Conservation (phyloP, 2,329 filamentous ascomycete species). For the Ophiostoma piceae region DNA sequence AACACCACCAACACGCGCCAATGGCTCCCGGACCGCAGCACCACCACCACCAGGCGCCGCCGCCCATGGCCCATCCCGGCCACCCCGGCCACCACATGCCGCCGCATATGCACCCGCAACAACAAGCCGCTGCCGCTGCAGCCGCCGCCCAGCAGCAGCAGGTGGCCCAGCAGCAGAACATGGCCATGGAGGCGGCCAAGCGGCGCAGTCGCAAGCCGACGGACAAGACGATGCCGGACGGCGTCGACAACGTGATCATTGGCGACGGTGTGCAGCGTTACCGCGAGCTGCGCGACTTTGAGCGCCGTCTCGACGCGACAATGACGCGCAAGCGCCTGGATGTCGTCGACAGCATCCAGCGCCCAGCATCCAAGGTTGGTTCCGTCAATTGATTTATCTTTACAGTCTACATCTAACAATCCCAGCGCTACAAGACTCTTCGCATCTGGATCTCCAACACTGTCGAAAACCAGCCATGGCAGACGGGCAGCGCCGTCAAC, state of each 20-base stretch:
- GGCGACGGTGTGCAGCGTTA: slow-evolving; percentile 80
- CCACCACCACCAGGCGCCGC: slow-evolving; percentile 20
- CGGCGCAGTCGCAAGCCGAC: slow-evolving; percentile 83
- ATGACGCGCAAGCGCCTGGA: slow-evolving; percentile 94
- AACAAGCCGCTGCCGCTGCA: slow-evolving; percentile 36
- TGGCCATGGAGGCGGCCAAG: slow-evolving; percentile 64
- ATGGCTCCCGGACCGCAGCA: slow-evolving; percentile 20
- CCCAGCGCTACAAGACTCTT: slow-evolving; percentile 70
- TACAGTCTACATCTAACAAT: background rate
- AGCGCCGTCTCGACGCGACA: slow-evolving; percentile 81
- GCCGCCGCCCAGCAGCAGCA: slow-evolving; percentile 47
- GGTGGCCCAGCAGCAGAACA: slow-evolving; percentile 46
- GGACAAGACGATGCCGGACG: slow-evolving; percentile 90
- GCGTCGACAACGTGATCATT: slow-evolving; percentile 74
- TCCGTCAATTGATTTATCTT: background rate
- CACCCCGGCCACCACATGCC: slow-evolving; percentile 26
- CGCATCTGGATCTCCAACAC: slow-evolving; percentile 95
- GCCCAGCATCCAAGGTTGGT: slow-evolving; percentile 40
- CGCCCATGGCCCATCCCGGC: slow-evolving; percentile 18
- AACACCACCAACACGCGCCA: slow-evolving; percentile 17
- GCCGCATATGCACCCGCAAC: slow-evolving; percentile 35
- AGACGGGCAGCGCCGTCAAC: slow-evolving; percentile 60
- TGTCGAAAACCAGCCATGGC: slow-evolving; percentile 91
- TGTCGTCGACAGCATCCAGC: slow-evolving; percentile 73
- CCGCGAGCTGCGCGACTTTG: slow-evolving; percentile 75